A percentile compares a stretch with the other conserved stretches of the same genome.
phyloP scores from a whole-genome alignment of 192 early-diverging fungal genomes.

The Haplosporangium gracile region DNA sequence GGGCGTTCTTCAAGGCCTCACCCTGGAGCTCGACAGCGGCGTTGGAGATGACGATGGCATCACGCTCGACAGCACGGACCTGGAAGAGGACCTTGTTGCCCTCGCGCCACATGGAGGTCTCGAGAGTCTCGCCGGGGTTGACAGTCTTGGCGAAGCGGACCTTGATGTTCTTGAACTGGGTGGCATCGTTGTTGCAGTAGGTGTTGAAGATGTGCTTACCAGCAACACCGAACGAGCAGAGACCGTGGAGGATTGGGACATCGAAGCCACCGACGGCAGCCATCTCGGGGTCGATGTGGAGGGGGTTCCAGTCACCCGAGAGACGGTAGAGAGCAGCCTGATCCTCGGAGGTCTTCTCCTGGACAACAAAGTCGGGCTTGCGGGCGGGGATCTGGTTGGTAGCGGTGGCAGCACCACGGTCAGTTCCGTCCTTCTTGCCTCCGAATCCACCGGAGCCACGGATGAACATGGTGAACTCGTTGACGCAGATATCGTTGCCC shows the following conservation, averaged over 20 bases:
- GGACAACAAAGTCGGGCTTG: conserved; percentile 84
- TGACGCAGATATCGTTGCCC: conserved; percentile 83
- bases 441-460: conserved; percentile 94
- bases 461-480: conserved; percentile 95
- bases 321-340: conserved; percentile 98
- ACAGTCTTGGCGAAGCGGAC: conserved; percentile 90
- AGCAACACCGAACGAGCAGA: conserved; percentile 94
- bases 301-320: conserved; percentile 95
- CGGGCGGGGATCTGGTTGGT: conserved; percentile 85
- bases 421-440: conserved; percentile 77
- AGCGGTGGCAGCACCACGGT: conserved; percentile 85
- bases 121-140: conserved; percentile 96
- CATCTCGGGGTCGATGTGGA: conserved; percentile 98
- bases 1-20: conserved; percentile 51
- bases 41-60: conserved; percentile 90
- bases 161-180: conserved; percentile 88
- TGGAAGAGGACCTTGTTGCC: conserved; percentile 93
- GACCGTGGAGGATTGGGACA: conserved; percentile 96
- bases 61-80: conserved; percentile 93
- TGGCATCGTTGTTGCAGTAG: conserved; percentile 79
- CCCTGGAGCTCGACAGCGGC: conserved; percentile 89
- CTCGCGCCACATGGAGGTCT: conserved; percentile 98
- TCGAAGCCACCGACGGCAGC: conserved; percentile 95
- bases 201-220: conserved; percentile 89
- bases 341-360: conserved; percentile 90